Base-by-base conservation (phyloP, 2,329 filamentous ascomycete genomes). In the Exutisphaerella laricina region DNA sequence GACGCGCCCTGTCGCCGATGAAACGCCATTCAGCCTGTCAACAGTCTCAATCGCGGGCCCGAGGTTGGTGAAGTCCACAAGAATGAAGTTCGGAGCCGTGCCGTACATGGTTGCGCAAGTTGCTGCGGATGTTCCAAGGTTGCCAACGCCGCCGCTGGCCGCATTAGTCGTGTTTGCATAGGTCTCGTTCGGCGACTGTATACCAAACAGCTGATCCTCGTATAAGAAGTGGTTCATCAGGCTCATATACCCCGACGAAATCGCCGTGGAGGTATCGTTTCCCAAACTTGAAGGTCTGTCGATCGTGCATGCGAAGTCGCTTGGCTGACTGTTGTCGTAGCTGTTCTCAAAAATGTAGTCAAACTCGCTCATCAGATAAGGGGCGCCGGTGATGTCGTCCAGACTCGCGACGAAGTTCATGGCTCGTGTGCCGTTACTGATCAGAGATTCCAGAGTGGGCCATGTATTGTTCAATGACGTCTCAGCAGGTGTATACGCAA, bases 371-470 rank as follows among this genome's bases (percentile, higher is more conserved):
- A 95, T 75, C 62, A 88, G 87, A 22, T 86, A 82, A 0, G 73
- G 78, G 65, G 90, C 84, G 61, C 94, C 80, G 50, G 87, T 84
- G 54, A 81, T 72, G 68, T 90, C 92, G 67, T 90, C 86, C 66
- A 94, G 74, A 64, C 90, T 87, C 61, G 90, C 75, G 48, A 94
- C 73, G 2, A 85, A 51, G 43, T 48, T 54, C 39, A 54, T 40
- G 4, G 49, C 82, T 8, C 87, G 77, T 63, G 85, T 80, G 43
- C 58, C 57, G 25, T 50, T 52, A 7, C 86, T 62, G 51, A 94
- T 88, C 73, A 94, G 79, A 35, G 82, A 75, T n/a, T 77, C 79
- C 1, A 95, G 72, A 0, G 85, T 89, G 0, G 89, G 89, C 89
- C 89, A 96, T 62, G 87, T 80, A 25, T 79, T 70, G 12, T 66